Conservation (phyloP, 1,284 basidiomycete species). For the Trichosporon asahii region DNA sequence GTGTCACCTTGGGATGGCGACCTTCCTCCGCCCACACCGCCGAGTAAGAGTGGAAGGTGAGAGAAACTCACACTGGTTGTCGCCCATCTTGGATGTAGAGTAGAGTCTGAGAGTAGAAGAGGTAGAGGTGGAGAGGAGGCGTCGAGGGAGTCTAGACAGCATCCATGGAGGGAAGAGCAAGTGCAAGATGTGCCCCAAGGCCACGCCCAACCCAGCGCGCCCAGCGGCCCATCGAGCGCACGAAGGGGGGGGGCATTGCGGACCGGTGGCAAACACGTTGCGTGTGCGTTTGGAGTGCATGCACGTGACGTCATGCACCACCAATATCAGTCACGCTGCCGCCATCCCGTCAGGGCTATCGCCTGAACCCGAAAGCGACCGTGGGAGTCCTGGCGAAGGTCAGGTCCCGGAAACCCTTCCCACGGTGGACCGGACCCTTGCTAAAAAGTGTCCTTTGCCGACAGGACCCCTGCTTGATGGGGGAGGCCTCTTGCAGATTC, state of each 20-base stretch:
- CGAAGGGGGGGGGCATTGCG: not conserved
- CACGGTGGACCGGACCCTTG: too few species aligned
- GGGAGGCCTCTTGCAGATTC: too few species aligned
- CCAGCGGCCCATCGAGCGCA: not conserved
- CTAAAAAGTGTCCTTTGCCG: too few species aligned
- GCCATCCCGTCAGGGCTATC: not conserved
- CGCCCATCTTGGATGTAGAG: not conserved
- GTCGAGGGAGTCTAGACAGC: not conserved
- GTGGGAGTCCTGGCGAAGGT: too few species aligned
- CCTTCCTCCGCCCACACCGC: not conserved
- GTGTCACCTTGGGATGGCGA: not conserved
- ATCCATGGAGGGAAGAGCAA: slow-evolving; percentile 2
- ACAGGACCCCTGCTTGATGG: too few species aligned
- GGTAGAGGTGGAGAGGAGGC: not conserved
- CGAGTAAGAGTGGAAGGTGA: not conserved
- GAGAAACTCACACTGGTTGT: slow-evolving; percentile 1
- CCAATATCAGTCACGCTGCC: slow-evolving; percentile 2
- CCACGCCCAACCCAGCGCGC: not conserved
- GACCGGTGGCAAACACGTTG: slow-evolving; percentile 2
- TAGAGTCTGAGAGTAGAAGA: not conserved
- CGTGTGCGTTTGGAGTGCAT: not conserved
- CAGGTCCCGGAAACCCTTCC: too few species aligned
- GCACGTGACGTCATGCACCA: slow-evolving; percentile 4
- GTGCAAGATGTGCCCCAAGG: not conserved
- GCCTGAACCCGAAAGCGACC: not conserved